phyloP scores from a whole-genome alignment of 2,329 filamentous ascomycete species.

The Gaeumannomyces tritici region DNA sequence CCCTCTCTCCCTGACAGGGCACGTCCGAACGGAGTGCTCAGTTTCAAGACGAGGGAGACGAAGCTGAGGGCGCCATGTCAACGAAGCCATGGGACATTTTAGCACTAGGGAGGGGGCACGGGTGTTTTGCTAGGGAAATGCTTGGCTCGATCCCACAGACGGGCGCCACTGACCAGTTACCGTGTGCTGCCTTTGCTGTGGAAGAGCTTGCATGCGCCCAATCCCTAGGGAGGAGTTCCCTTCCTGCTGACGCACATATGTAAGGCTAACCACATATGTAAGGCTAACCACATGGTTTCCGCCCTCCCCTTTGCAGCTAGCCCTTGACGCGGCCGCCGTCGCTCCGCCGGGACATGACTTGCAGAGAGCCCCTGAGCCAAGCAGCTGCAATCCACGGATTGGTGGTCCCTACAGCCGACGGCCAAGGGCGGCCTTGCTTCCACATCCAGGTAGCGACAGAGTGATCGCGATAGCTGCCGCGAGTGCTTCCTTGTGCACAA shows the following conservation, averaged over 20 bases:
- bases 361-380: not conserved
- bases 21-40: not conserved
- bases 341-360: not conserved
- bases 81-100: not conserved
- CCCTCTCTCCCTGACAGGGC: not conserved
- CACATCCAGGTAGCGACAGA: not conserved
- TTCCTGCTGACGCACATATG: not conserved
- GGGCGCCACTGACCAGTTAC: not conserved
- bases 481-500: not conserved
- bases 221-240: not conserved
- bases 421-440: not conserved
- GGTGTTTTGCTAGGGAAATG: not conserved
- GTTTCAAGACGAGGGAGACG: not conserved
- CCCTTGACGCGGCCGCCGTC: no score
- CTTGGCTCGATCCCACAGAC: not conserved
- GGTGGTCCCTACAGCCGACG: not conserved
- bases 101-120: not conserved
- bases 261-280: not conserved
- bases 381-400: not conserved
- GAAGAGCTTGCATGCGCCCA: not conserved
- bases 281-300: not conserved
- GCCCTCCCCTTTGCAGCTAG: not conserved
- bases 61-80: not conserved
- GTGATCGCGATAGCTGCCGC: no score
- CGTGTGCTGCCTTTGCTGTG: not conserved